Evolutionary conservation across 495 filamentous ascomycete species (phyloP).

Genomic region (Platismatia glauca): DNA sequence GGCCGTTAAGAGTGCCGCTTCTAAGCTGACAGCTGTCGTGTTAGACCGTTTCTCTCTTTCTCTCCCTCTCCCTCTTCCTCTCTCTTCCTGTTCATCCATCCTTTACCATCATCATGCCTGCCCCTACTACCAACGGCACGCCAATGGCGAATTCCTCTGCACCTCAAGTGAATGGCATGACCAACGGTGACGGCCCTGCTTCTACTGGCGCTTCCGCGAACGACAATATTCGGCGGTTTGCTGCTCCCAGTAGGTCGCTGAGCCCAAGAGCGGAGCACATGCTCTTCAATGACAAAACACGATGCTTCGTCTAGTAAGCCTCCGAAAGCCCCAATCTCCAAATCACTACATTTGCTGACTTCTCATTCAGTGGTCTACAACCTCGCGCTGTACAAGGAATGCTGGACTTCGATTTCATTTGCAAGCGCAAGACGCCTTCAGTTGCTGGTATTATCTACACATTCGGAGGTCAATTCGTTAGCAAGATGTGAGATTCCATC

Average conservation of each 20-base stretch:
- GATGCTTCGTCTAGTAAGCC: constrained; percentile 96
- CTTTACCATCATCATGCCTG: constrained; percentile 38
- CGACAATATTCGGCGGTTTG: constrained; percentile 97
- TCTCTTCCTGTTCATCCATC: constrained; percentile 5
- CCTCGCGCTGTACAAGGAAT: constrained; percentile 97
- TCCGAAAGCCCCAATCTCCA: background rate
- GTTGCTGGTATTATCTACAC: constrained; percentile 99
- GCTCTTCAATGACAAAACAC: constrained; percentile 96
- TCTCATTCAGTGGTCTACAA: constrained; percentile 67
- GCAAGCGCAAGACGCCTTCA: constrained; percentile 92
- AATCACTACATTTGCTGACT: constrained; percentile 12
- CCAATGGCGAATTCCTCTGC: constrained; percentile 17
- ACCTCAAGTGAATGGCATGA: constrained; percentile 33
- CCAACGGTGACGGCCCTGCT: constrained; percentile 30
- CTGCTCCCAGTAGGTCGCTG: constrained; percentile 81
- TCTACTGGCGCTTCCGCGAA: constrained; percentile 57
- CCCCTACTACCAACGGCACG: constrained; percentile 29
- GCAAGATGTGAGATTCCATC: constrained; percentile 72
- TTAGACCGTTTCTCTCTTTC: background rate
- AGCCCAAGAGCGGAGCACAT: constrained; percentile 76
- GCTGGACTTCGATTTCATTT: constrained; percentile 99
- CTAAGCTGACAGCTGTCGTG: background rate
- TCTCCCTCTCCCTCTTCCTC: background rate
- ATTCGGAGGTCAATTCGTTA: constrained; percentile 98
- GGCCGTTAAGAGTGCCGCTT: background rate